Base-by-base conservation (phyloP, 2,329 filamentous ascomycete species). In the Tolypocladium tundrense region DNA sequence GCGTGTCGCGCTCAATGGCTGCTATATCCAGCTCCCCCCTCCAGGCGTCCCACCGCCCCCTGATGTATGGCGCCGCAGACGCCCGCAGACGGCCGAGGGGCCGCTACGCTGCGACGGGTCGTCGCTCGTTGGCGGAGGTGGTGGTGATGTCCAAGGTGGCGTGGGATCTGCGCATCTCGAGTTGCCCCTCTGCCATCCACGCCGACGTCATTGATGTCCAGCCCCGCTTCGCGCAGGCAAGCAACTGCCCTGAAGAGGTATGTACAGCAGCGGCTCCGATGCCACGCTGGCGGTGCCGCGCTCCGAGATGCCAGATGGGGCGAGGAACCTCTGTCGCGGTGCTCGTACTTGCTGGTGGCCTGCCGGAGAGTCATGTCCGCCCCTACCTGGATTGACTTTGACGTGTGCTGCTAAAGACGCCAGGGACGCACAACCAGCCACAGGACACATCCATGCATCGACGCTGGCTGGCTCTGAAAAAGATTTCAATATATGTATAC, bases 1-100 rank as follows among this genome's bases (percentile, higher is more conserved):
- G 53, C 53, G 53, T 54, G 53, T 16, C 27, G 53, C 53, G 53
- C 53, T 54, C 53, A 54, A 54, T 43, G 53, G 53, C 53, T 42
- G 53, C 53, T 41, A 42, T 42, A 33, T 54, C 11, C 53, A 42
- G 16, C 39, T 53, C 24, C n/a, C 52, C 52, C 52, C 31, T 31
- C 45, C 45, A 50, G 45, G 27, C 45, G 45, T 50, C 19, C 45
- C 45, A n/a, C 45, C 33, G 3, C 33, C 33, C 45, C 45, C 27
- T 33, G 45, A 50, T 50, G 45, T 27, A 50, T 33, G 27, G 45
- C 45, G 45, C 45, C 45, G 45, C 45, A 48, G 45, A 48, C 45
- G 45, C 45, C 45, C 45, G 45, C 45, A 31, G 45, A 27, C 10
- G 3, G 31, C 48, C 48, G 48, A 51, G 8, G 48, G 48, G 4